Percentiles rank a stretch among this genome's conserved stretches.
Evolutionary conservation across 371 early-diverging fungal species (phyloP).

Genomic region (Fennellomyces sp.): DNA sequence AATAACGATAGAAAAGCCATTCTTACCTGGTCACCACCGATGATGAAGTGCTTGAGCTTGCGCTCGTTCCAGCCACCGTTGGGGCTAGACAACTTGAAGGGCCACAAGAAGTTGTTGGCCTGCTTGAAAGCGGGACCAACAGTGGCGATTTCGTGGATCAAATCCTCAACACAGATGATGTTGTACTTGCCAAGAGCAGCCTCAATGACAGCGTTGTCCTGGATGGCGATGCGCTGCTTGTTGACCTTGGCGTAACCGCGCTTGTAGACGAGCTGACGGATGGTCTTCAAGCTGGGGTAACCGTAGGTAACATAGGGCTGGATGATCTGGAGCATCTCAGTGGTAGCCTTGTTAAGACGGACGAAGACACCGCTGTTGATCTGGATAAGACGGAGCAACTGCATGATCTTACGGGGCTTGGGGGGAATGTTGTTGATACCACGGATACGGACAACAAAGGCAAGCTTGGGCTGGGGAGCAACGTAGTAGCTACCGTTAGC

Average conservation of each 20-base stretch:
- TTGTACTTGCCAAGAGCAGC: constrained; percentile 93
- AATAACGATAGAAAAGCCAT: not conserved
- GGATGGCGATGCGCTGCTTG: constrained; percentile 95
- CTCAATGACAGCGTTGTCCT: constrained; percentile 97
- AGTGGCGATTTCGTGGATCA: constrained; percentile 99
- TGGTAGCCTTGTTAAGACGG: constrained; percentile 97
- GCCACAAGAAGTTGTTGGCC: constrained; percentile 99
- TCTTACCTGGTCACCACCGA: constrained; percentile 93
- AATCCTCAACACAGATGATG: constrained; percentile 98
- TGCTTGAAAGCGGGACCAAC: constrained; percentile 90
- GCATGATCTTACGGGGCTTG: constrained; percentile 99
- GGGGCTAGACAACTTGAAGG: constrained; percentile 99
- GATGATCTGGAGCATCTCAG: constrained; percentile 98
- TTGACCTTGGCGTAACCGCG: constrained; percentile 98
- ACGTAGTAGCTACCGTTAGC: constrained; percentile 93
- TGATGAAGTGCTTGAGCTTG: constrained; percentile 97
- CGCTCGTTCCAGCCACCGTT: constrained; percentile 95
- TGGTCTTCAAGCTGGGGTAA: constrained; percentile 97
- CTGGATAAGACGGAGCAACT: constrained; percentile 98
- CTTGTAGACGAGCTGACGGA: constrained; percentile 99
- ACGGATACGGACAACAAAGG: constrained; percentile 96
- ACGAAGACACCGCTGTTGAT: constrained; percentile 99
- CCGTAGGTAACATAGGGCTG: constrained; percentile 98
- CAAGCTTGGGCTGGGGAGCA: constrained; percentile 96
- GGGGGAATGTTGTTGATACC: constrained; percentile 99